Evolutionary conservation across 2,329 filamentous ascomycete species (phyloP).

Genomic region (Epichloe scottii): DNA sequence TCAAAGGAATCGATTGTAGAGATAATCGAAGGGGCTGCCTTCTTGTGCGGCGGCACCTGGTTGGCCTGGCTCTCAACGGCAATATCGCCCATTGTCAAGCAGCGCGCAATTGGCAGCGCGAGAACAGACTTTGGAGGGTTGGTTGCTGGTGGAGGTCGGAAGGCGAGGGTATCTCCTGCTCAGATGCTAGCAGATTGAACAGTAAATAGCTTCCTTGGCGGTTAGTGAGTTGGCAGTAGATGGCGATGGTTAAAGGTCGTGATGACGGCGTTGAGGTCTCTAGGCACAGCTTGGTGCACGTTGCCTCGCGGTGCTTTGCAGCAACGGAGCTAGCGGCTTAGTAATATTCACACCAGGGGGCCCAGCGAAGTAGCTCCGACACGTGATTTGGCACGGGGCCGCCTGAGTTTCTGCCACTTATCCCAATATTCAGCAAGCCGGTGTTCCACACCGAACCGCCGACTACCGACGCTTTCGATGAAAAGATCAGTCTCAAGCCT

Average conservation of each 20-base stretch:
- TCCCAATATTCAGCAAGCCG: no score
- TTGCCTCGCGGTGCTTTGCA: constrained; percentile 1
- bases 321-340: constrained; percentile 2
- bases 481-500: no score
- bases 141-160: not conserved
- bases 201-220: not conserved
- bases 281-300: not conserved
- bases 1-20: constrained; percentile 85
- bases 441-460: no score
- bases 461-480: no score
- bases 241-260: not conserved
- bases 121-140: not conserved
- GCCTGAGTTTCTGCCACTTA: no score
- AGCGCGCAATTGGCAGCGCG: constrained; percentile 2
- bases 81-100: constrained; percentile 67
- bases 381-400: not conserved
- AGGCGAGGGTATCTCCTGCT: not conserved
- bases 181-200: not conserved
- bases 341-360: not conserved
- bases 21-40: constrained; percentile 66
- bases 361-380: not conserved
- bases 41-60: constrained; percentile 66
- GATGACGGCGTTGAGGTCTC: not conserved
- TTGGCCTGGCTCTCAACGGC: constrained; percentile 70
- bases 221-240: not conserved